Base-by-base conservation (phyloP, 106 monocot species). In the Acorus calamus region DNA sequence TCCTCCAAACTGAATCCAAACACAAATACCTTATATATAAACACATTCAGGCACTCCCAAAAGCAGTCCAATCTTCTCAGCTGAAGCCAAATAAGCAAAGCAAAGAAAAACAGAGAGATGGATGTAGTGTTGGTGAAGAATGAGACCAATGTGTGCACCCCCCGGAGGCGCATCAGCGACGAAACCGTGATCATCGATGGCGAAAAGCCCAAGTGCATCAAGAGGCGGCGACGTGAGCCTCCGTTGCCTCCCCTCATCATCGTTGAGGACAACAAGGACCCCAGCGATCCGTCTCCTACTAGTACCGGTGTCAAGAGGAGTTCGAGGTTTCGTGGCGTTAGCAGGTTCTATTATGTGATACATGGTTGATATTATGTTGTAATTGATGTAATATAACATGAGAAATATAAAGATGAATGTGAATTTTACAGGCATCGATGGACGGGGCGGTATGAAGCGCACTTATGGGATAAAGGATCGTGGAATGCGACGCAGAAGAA, bases 251-350 rank as follows among this genome's bases (percentile, higher is more conserved):
- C 66, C 5, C 44, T 48, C 4, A 53, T 47, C 10, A 57, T 0
- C 1, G 8, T 52, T n/a, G 28, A 28, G 28, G 44, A 46, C 44
- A 56, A 44, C 13, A 48, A 14, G 8, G 59, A 63, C 4, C 41
- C 7, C 7, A 7, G 56, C 3, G 77, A 55, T 28, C 65, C 53
- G 44, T 54, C 64, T 43, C 41, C 47, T 0, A 54, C 59, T 3
- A 54, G 59, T 4, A 66, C 42, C 12, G 71, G 49, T 42, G 28
- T 57, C 43, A 75, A 69, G 50, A 69, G 75, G 57, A 75, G 75
- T 13, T 75, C 75, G 0, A 75, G 75, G 49, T 75, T 75, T 69
- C 69, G 75, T 5, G 75, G 75, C 2, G 75, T 75, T 64, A 75
- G 75, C 69, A 69, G 69, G 75, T 75, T 63, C 55, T 0, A 28